Conservation (phyloP, 1,284 basidiomycete genomes). For the Ganoderma sp. region DNA sequence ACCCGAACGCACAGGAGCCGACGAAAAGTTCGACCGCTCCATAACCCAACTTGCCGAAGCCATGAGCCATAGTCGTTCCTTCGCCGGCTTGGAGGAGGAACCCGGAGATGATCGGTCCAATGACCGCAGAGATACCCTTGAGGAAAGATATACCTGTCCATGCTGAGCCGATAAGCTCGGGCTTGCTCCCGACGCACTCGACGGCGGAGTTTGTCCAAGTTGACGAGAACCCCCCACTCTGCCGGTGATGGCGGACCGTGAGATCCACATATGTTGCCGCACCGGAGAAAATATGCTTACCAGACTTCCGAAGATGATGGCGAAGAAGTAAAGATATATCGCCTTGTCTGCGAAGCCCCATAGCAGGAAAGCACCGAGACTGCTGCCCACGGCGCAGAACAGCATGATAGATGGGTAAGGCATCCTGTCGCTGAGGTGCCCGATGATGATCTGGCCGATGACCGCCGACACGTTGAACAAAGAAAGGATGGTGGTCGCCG, state of each 20-base stretch:
- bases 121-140: slow-evolving; percentile 36
- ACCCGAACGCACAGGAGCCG: slow-evolving; percentile 35
- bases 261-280: neutral
- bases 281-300: slow-evolving; percentile 20
- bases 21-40: slow-evolving; percentile 38
- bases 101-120: slow-evolving; percentile 38
- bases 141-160: slow-evolving; percentile 31
- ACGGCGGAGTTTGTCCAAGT: slow-evolving; percentile 35
- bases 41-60: slow-evolving; percentile 36
- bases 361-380: slow-evolving; percentile 35
- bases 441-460: slow-evolving; percentile 36
- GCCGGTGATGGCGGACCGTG: neutral
- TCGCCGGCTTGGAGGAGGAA: slow-evolving; percentile 34
- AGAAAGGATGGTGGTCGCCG: slow-evolving; percentile 35
- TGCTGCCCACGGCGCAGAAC: slow-evolving; percentile 32
- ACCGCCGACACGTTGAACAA: slow-evolving; percentile 37
- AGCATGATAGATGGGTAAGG: slow-evolving; percentile 37
- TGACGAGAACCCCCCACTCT: slow-evolving; percentile 33
- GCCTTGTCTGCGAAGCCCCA: slow-evolving; percentile 38
- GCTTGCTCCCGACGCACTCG: slow-evolving; percentile 37
- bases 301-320: slow-evolving; percentile 38
- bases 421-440: slow-evolving; percentile 35
- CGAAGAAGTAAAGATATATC: slow-evolving; percentile 35
- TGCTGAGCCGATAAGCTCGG: slow-evolving; percentile 34
- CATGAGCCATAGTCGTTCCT: slow-evolving; percentile 17